Evolutionary conservation across 441 rosid genomes (phyloP).

Genomic region (Arabidopsis hybrid): DNA sequence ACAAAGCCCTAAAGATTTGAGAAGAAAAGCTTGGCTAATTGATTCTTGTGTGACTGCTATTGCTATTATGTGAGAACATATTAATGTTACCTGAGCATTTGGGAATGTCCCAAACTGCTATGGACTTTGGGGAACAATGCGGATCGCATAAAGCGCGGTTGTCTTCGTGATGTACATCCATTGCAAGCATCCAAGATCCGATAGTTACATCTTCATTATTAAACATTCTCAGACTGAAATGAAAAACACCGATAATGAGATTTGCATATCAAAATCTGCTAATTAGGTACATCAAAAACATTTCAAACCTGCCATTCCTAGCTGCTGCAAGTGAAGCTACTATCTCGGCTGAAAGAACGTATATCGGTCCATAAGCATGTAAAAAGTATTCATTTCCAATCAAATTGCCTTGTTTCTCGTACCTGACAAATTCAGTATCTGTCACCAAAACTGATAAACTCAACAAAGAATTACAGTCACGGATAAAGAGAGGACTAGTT

Average conservation of each 20-base stretch:
- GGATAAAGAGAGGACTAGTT: not conserved
- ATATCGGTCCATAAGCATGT: conserved; percentile 86
- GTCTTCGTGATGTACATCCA: conserved; percentile 83
- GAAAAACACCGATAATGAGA: not conserved
- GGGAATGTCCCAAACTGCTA: conserved; percentile 92
- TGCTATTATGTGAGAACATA: not conserved
- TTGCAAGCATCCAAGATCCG: conserved; percentile 91
- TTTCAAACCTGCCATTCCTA: conserved; percentile 65
- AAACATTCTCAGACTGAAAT: conserved; percentile 78
- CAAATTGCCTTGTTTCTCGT: conserved; percentile 69
- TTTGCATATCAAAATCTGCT: not conserved
- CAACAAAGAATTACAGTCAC: not conserved
- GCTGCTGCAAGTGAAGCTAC: conserved; percentile 71
- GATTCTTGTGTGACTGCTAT: not conserved
- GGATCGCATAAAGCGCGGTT: conserved; percentile 83
- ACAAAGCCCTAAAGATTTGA: conserved; percentile 66
- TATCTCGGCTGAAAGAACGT: conserved; percentile 72
- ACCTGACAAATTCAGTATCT: conserved; percentile 52
- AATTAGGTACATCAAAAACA: conserved; percentile 4
- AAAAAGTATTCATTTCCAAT: conserved; percentile 80
- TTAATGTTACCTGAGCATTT: conserved; percentile 73
- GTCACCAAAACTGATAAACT: conserved; percentile 16
- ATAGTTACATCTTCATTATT: conserved; percentile 89
- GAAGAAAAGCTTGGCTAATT: conserved; percentile 7
- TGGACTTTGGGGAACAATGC: conserved; percentile 70